These are phyloP conservation scores for Wickerhamomyces alni DNA, from an alignment of 805 yeast species.

Conservation along the genomic window DNA sequence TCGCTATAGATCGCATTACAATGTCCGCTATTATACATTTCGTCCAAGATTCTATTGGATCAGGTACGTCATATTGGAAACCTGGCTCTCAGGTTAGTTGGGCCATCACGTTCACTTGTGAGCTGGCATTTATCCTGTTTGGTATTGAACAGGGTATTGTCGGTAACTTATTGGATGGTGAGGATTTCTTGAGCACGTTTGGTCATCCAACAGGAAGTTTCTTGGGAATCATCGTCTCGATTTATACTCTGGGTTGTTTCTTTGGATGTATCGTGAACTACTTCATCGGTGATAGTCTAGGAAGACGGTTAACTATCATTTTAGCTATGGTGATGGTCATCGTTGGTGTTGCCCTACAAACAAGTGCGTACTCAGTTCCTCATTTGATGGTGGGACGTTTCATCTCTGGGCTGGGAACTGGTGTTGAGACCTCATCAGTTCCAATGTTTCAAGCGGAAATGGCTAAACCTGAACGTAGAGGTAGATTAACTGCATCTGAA, in stretches of 20 bases:
- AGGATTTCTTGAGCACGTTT: constrained; percentile 2
- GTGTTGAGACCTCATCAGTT: constrained; percentile 71
- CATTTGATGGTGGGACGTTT: constrained; percentile 74
- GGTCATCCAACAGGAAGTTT: constrained; percentile 9
- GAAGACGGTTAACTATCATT: constrained; percentile 36
- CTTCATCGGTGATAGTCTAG: constrained; percentile 37
- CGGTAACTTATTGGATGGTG: constrained; percentile 5
- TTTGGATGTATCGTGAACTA: constrained; percentile 29
- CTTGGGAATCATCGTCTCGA: constrained; percentile 27
- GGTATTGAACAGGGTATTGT: constrained; percentile 11
- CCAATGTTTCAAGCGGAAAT: constrained; percentile 82
- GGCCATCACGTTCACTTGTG: constrained; percentile 2
- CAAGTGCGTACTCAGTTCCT: constrained; percentile 38
- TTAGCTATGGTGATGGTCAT: constrained; percentile 34
- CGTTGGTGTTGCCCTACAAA: constrained; percentile 36
- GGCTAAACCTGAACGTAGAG: constrained; percentile 61
- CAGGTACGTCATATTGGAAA: neutral
- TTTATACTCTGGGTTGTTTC: constrained; percentile 21
- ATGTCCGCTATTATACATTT: neutral
- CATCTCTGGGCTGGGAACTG: constrained; percentile 57
- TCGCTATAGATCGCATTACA: too few relatives aligned
- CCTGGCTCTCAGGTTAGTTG: neutral
- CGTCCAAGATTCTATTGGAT: neutral
- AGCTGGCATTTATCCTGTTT: constrained; percentile 6
- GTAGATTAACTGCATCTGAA: constrained; percentile 61